Conservation (phyloP, 2,329 filamentous ascomycete species). For the Aotearoamyces nothofagi region DNA sequence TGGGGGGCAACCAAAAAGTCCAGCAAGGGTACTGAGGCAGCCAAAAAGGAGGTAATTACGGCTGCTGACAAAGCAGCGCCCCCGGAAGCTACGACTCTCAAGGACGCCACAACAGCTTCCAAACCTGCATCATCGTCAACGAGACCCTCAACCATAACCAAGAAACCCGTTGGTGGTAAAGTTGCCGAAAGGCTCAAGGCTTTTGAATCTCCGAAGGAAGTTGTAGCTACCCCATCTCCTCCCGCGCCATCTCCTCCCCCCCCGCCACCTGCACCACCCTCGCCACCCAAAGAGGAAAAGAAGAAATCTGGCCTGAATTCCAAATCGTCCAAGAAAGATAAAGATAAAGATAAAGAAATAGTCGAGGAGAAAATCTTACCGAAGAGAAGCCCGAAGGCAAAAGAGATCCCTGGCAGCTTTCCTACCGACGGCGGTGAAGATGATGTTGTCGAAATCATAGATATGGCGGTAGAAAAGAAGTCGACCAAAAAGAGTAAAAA, state of each 20-base stretch:
- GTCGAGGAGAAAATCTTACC: constrained; percentile 6
- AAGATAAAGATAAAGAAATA: constrained; percentile 15
- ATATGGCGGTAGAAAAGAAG: constrained; percentile 29
- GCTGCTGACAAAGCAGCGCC: constrained; percentile 33
- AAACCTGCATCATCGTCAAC: constrained; percentile 23
- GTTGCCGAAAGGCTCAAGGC: constrained; percentile 41
- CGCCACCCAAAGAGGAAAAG: constrained; percentile 27
- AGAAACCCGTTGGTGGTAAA: constrained; percentile 33
- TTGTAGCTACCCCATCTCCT: constrained; percentile 9
- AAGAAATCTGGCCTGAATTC: constrained; percentile 22
- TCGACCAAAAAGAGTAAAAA: constrained; percentile 24
- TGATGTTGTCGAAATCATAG: constrained; percentile 30
- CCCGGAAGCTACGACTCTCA: constrained; percentile 30
- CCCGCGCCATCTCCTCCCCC: constrained; percentile 20
- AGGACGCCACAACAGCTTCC: constrained; percentile 26
- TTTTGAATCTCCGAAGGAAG: constrained; percentile 31
- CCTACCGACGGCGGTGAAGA: constrained; percentile 34
- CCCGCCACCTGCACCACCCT: constrained; percentile 23
- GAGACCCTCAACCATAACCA: constrained; percentile 24
- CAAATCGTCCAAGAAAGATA: constrained; percentile 24
- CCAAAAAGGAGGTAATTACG: constrained; percentile 27
- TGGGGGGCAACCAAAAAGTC: constrained; percentile 36
- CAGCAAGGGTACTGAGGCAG: constrained; percentile 17
- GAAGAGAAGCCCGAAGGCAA: constrained; percentile 16
- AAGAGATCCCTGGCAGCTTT: constrained; percentile 40